Conservation (phyloP, 202 grass and related monocot genomes). For the Alloteropsis angusta region DNA sequence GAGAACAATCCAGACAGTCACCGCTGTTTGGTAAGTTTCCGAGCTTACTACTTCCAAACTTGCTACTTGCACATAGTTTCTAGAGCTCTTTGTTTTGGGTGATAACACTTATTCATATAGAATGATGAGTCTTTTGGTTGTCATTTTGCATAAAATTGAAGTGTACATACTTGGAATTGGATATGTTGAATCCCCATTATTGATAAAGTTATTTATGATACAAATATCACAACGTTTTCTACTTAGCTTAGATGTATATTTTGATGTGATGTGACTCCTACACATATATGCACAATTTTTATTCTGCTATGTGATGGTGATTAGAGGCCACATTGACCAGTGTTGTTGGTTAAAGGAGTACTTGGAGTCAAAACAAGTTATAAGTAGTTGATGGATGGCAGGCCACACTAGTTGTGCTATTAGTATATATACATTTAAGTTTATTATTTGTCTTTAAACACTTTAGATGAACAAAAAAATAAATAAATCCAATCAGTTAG, state of each 20-base stretch:
- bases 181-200: not conserved
- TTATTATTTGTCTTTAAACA: not conserved
- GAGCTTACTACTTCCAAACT: too few species aligned
- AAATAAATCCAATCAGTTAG: not conserved
- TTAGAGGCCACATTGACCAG: not conserved
- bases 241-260: not conserved
- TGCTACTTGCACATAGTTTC: not conserved
- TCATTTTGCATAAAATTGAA: not conserved
- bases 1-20: constrained; percentile 76
- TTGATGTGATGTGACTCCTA: not conserved
- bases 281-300: not conserved
- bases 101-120: not conserved
- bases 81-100: not conserved
- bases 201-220: not conserved
- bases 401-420: not conserved
- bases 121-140: not conserved
- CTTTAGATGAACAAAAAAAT: not conserved
- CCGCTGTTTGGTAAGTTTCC: constrained; percentile 71
- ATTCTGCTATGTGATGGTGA: not conserved
- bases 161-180: not conserved
- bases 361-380: not conserved
- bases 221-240: not conserved
- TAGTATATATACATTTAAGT: not conserved
- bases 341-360: not conserved
- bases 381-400: not conserved